Base-by-base conservation (phyloP, 768 basidiomycete genomes). In the Lentinula aciculospora region DNA sequence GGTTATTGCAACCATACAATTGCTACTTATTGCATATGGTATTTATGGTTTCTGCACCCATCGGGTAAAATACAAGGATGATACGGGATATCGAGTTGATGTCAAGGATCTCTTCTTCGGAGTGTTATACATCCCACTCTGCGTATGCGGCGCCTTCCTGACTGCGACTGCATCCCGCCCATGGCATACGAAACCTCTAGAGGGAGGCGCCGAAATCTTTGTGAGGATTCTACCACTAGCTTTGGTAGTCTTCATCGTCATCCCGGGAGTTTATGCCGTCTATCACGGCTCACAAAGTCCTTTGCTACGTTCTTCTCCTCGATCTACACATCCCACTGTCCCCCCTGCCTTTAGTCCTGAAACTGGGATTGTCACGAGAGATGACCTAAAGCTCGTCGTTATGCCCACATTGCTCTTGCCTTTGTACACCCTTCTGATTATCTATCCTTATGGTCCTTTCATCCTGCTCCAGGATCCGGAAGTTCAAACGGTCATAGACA, bases 211-310 rank as follows among this genome's bases (percentile, higher is more conserved):
- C 8, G 53, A 54, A 4, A 28, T 54, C 6, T 42, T 54, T 27
- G 17, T 19, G 9, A 54, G 23, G 13, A 40, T 28, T 13, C 15
- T 54, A 2, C 53, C 53, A 3, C 17, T 54, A 5, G 25, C 40
- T 3, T 17, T 54, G 21, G 40, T 31, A 4, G 21, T 42, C 4
- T 23, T 42, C 25, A 13, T 25, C 28, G n/a, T 54, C 12, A 12
- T 42, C 7, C 37, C 53, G n/a, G 53, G 53, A 8, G 23, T 40
- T 12, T 54, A 42, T 9, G 29, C 31, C 2, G 25, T 40, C 4
- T 42, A 54, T 37, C 36, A 42, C 23, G 53, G 53, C 53, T 54
- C 15, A n/a, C 36, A 54, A 39, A 54, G 53, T 21, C 13, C 36
- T 3, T 37, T 54, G 40, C 13, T 39, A 19, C 53, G 25, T 23